Conservation (phyloP, 73 alveolate species). For the Paramecium sexaurelia region DNA sequence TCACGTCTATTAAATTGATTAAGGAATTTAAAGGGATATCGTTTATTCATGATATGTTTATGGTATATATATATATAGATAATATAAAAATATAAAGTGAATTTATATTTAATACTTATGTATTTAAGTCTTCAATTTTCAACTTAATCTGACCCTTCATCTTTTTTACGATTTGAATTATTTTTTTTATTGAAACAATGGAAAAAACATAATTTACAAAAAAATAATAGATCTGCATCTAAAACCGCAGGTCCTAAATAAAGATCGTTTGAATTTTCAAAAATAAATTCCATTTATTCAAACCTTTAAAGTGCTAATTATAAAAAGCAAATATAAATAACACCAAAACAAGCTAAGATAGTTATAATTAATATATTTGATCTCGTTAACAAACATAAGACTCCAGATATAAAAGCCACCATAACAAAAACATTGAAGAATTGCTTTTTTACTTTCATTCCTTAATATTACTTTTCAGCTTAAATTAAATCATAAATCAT, state of each 20-base stretch:
- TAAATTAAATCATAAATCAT: not conserved
- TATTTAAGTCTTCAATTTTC: not conserved
- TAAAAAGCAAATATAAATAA: not conserved
- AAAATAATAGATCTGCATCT: conserved; percentile 28
- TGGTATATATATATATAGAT: not conserved
- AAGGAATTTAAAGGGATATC: not conserved
- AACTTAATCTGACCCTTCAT: not conserved
- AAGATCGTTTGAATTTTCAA: conserved; percentile 4
- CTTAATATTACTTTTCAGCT: not conserved
- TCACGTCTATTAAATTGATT: not conserved
- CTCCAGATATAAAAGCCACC: not conserved
- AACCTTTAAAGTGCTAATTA: conserved; percentile 15
- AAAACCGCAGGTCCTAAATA: conserved; percentile 33
- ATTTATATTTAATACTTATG: not conserved
- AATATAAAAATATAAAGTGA: too few relatives aligned
- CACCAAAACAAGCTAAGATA: not conserved
- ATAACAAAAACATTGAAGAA: not conserved
- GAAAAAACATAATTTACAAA: conserved; percentile 10
- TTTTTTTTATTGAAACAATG: conserved; percentile 1
- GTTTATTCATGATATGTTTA: not conserved
- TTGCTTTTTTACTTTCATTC: not conserved
- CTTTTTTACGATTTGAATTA: not conserved
- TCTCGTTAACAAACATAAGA: not conserved
- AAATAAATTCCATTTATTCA: not conserved
- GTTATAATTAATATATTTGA: not conserved